Evolutionary conservation across 345 rosid species (phyloP).

Genomic region (Melastoma malabathricum): DNA sequence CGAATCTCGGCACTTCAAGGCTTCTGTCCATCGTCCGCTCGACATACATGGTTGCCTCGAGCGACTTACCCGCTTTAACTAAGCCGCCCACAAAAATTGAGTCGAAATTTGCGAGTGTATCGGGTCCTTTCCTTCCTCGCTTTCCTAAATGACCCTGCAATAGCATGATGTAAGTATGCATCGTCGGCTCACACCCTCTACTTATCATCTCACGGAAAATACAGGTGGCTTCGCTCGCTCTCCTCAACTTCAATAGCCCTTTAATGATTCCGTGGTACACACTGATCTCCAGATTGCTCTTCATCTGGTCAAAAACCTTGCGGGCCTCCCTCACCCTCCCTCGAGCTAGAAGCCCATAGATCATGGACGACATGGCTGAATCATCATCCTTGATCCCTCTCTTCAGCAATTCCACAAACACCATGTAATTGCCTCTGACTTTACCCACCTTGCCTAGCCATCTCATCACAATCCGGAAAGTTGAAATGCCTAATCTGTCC

Average conservation of each 20-base stretch:
- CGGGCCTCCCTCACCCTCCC: constrained; percentile 50
- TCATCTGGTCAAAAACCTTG: constrained; percentile 18
- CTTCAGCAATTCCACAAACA: constrained; percentile 62
- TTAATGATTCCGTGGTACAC: constrained; percentile 62
- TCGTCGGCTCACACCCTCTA: constrained; percentile 73
- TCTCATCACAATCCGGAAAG: constrained; percentile 49
- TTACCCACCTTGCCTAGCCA: constrained; percentile 72
- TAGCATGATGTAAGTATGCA: constrained; percentile 82
- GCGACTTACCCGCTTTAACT: constrained; percentile 62
- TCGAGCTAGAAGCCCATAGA: constrained; percentile 44
- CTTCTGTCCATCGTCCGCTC: constrained; percentile 60
- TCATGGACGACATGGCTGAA: constrained; percentile 24
- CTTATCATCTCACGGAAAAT: constrained; percentile 72
- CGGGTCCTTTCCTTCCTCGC: constrained; percentile 75
- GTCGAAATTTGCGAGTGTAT: constrained; percentile 64
- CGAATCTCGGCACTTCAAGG: constrained; percentile 69
- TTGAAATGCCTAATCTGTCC: constrained; percentile 43
- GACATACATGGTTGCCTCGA: constrained; percentile 65
- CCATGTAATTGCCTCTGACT: constrained; percentile 21
- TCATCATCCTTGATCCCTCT: constrained; percentile 47
- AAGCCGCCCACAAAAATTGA: constrained; percentile 81
- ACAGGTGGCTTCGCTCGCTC: constrained; percentile 50
- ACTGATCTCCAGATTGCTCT: constrained; percentile 39
- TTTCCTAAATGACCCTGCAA: constrained; percentile 85
- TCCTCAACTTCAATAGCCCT: constrained; percentile 53